These are phyloP conservation scores for Lathyrus oleraceus DNA, from an alignment of 306 rosid species.

Conservation along the genomic window DNA sequence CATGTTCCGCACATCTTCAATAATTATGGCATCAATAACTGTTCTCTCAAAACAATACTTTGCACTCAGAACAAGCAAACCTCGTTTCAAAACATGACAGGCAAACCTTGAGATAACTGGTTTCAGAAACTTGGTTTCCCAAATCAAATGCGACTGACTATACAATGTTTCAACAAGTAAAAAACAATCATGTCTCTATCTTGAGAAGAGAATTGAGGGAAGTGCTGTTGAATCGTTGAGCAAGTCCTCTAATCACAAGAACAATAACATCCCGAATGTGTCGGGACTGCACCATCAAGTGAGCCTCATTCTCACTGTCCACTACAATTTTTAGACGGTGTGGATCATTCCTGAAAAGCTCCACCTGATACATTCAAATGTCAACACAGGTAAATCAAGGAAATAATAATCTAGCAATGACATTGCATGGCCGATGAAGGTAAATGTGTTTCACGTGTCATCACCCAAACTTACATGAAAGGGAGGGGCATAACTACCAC, in stretches of 20 bases:
- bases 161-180: conserved; percentile 12
- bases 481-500: conserved; percentile 93
- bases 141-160: conserved; percentile 29
- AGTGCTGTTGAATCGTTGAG: conserved; percentile 95
- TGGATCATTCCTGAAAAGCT: conserved; percentile 82
- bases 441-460: background rate
- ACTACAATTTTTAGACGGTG: conserved; percentile 85
- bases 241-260: conserved; percentile 91
- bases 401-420: background rate
- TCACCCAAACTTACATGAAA: conserved; percentile 73
- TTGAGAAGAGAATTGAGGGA: conserved; percentile 96
- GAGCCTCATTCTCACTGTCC: conserved; percentile 85
- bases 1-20: background rate
- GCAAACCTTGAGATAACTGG: conserved; percentile 20
- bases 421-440: background rate
- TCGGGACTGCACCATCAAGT: conserved; percentile 91
- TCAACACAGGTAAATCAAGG: conserved; percentile 25
- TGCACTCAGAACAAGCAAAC: conserved; percentile 16
- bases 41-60: conserved; percentile 11
- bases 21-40: conserved; percentile 23
- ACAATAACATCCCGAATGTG: conserved; percentile 88
- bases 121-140: conserved; percentile 27
- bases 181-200: conserved; percentile 59
- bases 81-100: background rate
- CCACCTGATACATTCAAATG: conserved; percentile 66